These are phyloP conservation scores for Podospora fimiseda DNA, from an alignment of 495 filamentous ascomycete genomes.

Conservation along the genomic window DNA sequence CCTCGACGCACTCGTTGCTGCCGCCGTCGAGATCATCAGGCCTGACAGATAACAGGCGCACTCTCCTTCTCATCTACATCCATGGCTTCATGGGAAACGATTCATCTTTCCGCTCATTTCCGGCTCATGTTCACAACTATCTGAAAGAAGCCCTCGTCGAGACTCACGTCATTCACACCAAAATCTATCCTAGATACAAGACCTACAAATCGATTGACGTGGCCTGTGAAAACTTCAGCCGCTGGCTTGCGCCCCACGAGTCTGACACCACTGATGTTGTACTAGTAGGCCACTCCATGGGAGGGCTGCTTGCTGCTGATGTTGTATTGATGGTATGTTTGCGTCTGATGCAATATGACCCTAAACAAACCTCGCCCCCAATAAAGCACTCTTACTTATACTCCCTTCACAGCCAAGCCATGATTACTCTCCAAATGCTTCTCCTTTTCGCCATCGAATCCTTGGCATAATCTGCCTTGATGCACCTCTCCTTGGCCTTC, in stretches of 20 bases:
- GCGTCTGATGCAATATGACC: no score
- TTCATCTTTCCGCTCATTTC: constrained; percentile 80
- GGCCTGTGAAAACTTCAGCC: constrained; percentile 73
- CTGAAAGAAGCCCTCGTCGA: constrained; percentile 61
- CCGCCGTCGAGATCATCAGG: constrained; percentile 33
- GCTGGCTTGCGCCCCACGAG: constrained; percentile 78
- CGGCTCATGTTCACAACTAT: constrained; percentile 76
- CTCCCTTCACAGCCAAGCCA: constrained; percentile 6
- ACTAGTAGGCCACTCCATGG: constrained; percentile 85
- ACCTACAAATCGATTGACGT: constrained; percentile 67
- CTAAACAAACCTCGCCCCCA: no score
- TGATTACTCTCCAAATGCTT: constrained; percentile 1
- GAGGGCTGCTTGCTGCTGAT: constrained; percentile 77
- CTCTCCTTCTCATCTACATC: constrained; percentile 71
- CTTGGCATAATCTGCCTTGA: constrained; percentile 82
- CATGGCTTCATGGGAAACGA: constrained; percentile 93
- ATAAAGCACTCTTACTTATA: no score
- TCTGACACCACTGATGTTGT: constrained; percentile 69
- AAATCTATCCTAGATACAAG: constrained; percentile 88
- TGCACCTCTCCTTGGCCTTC: constrained; percentile 79
- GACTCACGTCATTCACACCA: constrained; percentile 76
- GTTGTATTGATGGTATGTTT: constrained; percentile 54
- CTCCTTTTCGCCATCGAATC: constrained; percentile 64
- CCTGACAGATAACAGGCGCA: constrained; percentile 23
- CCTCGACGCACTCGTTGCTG: constrained; percentile 57